A percentile compares a stretch with the other conserved stretches of the same genome.
phyloP scores from a whole-genome alignment of 164 flowering plant genomes.

The Tetracentron sinense region DNA sequence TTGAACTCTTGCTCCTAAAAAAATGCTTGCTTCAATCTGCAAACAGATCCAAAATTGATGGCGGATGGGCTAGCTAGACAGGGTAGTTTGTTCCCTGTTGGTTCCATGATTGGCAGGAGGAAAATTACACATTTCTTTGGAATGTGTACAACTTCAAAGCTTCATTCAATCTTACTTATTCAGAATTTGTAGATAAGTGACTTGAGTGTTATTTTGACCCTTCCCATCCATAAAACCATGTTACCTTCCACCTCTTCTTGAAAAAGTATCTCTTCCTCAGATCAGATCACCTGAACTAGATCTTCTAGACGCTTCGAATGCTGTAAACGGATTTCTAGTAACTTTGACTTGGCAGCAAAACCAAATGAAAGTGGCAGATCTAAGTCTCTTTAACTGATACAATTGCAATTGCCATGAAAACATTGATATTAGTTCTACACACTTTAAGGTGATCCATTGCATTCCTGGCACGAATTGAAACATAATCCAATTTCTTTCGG shows the following conservation, averaged over 20 bases:
- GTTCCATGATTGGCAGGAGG: neutral
- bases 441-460: conserved; percentile 95
- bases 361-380: neutral
- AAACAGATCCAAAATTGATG: neutral
- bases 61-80: neutral
- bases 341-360: conserved; percentile 63
- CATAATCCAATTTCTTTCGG: neutral
- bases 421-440: neutral
- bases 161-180: no score
- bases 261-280: neutral
- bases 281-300: neutral
- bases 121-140: neutral
- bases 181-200: no score
- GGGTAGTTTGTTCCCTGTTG: neutral
- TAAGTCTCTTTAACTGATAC: neutral
- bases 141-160: neutral
- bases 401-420: neutral
- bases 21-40: neutral
- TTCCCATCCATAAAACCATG: no score
- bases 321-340: conserved; percentile 62
- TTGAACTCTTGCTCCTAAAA: neutral
- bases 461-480: conserved; percentile 52
- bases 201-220: no score
- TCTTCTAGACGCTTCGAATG: conserved; percentile 53
- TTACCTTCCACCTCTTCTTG: neutral